Evolutionary conservation across 228 moss, liverwort and hornwort species (phyloP).

Genomic region (Sphagnum magellanicum): DNA sequence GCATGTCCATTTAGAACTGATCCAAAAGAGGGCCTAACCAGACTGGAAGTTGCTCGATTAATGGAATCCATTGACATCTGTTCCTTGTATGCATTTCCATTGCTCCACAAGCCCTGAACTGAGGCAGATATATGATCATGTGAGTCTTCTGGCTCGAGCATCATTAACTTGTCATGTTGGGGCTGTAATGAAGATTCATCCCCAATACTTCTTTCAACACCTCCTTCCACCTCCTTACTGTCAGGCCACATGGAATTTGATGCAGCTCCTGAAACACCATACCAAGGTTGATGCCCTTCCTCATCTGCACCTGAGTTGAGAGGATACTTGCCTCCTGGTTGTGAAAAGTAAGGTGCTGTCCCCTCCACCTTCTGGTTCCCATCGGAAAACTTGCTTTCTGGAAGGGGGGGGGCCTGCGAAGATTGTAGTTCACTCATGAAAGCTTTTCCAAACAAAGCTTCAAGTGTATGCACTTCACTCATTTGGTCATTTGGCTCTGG

Average conservation of each 20-base stretch:
- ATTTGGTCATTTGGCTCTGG: conserved; percentile 18
- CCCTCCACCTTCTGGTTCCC: conserved; percentile 26
- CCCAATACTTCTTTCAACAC: conserved; percentile 24
- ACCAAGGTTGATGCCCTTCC: conserved; percentile 43
- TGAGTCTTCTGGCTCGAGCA: no score
- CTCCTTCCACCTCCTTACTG: conserved; percentile 52
- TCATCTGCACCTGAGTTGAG: conserved; percentile 21
- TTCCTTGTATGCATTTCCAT: conserved; percentile 5
- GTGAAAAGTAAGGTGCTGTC: conserved; percentile 27
- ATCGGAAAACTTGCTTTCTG: conserved; percentile 25
- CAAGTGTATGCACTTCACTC: conserved; percentile 68
- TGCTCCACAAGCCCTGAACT: conserved; percentile 25
- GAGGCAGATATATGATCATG: conserved; percentile 6
- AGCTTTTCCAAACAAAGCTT: conserved; percentile 89
- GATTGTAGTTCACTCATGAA: conserved; percentile 93
- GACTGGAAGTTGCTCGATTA: conserved; percentile 42
- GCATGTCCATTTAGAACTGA: conserved; percentile 10
- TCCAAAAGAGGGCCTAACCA: conserved; percentile 32
- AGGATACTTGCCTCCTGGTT: conserved; percentile 29
- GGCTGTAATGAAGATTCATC: conserved; percentile 9
- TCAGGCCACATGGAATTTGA: conserved; percentile 64
- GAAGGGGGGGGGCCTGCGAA: conserved; percentile 44
- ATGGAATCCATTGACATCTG: conserved; percentile 32
- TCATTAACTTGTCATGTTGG: no score
- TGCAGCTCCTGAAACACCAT: conserved; percentile 42